Base-by-base conservation (phyloP, 2,329 filamentous ascomycete genomes). In the Arthrocladium fulminans region DNA sequence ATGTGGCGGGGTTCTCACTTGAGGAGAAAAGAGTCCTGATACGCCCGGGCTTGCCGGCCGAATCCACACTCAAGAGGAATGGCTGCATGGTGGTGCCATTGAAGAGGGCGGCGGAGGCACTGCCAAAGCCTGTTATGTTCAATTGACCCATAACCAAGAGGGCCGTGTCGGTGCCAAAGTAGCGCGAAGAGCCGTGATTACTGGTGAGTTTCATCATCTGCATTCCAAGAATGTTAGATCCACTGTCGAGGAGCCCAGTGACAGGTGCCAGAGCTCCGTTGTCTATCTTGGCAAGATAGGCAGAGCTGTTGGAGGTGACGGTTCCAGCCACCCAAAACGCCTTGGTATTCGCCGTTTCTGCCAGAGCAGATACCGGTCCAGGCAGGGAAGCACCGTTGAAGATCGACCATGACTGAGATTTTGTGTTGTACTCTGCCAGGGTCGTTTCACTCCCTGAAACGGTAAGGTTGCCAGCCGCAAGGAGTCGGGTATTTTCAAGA, bases 111-210 rank as follows among this genome's bases (percentile, higher is more conserved):
- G 87, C 88, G 12, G 90, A 94, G 4, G 84, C 87, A 49, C 81
- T 83, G 50, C 90, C 89, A 61, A 88, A 88, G 42, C 71, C 70
- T 0, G 84, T 79, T 15, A 97, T 74, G 55, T 80, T 76, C 56
- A 98, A 79, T 46, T 84, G 79, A 32, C 92, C 92, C n/a, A 87
- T 87, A 43, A 97, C 72, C 67, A 98, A 76, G 29, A 98, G 77
- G 3, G 80, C 76, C 63, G 92, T 80, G 53, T 80, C 73, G 15
- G 75, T 67, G 45, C 80, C 74, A 13, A 98, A 68, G 5, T 88
- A 70, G 30, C 77, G 67, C 2, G 77, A 80, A 12, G 73, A 67
- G 29, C 71, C 77, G 62, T 97, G 92, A 13, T 79, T 67, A 42
- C 81, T 67, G 1, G 77, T 83, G 17, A 94, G 65, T 3, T 79